Conservation (phyloP, 2,329 filamentous ascomycete species). For the Emydomyces testavorans region DNA sequence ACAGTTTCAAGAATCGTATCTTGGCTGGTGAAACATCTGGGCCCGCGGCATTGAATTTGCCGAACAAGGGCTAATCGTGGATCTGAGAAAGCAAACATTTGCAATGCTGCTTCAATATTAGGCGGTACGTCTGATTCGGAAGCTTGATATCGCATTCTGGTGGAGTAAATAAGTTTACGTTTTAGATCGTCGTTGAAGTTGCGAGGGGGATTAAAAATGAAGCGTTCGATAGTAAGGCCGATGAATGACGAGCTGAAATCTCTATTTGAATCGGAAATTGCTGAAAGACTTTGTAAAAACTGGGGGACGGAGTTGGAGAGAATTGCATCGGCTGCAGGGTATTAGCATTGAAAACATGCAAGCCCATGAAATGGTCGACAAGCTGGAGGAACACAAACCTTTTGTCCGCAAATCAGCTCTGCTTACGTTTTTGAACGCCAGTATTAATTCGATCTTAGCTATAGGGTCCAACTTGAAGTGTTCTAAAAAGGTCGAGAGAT, state of each 20-base stretch:
- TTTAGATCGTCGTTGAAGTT: conserved; percentile 72
- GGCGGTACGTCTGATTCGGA: conserved; percentile 35
- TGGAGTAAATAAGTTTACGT: conserved; percentile 50
- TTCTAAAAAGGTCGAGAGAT: conserved; percentile 88
- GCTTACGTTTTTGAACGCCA: conserved; percentile 75
- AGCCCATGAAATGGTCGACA: not conserved
- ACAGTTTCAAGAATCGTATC: conserved; percentile 56
- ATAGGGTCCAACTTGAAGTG: conserved; percentile 89
- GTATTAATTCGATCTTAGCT: conserved; percentile 72
- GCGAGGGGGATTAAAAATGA: conserved; percentile 74
- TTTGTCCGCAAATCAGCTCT: conserved; percentile 77
- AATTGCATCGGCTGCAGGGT: conserved; percentile 66
- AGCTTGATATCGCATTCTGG: conserved; percentile 56
- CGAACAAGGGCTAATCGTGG: conserved; percentile 42
- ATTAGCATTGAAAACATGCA: conserved; percentile 10
- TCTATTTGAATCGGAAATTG: conserved; percentile 50
- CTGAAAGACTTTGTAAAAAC: conserved; percentile 66
- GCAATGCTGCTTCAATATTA: conserved; percentile 34
- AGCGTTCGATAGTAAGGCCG: conserved; percentile 69
- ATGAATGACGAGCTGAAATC: conserved; percentile 60
- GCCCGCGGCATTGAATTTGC: conserved; percentile 61
- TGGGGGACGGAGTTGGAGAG: conserved; percentile 65
- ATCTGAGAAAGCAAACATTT: conserved; percentile 36
- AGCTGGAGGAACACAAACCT: conserved; percentile 45
- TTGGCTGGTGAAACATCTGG: conserved; percentile 61